These are phyloP conservation scores for Paramecium octaurelia DNA, from an alignment of 73 alveolate genomes.

Conservation along the genomic window DNA sequence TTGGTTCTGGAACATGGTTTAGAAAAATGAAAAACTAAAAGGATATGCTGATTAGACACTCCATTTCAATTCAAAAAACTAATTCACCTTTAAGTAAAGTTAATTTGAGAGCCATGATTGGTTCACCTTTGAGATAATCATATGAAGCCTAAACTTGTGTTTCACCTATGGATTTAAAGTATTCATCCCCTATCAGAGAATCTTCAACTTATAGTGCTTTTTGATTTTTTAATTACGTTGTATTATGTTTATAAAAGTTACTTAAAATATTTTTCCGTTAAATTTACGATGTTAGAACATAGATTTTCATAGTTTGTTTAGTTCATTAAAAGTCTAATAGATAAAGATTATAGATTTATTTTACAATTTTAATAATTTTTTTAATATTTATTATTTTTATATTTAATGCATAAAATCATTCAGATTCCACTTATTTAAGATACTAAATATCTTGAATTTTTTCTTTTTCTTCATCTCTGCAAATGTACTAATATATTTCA, in stretches of 20 bases:
- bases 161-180: neutral
- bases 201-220: neutral
- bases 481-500: neutral
- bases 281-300: too few species aligned
- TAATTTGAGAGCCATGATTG: neutral
- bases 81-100: neutral
- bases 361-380: too few species aligned
- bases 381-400: too few species aligned
- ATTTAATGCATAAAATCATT: neutral
- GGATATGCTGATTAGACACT: neutral
- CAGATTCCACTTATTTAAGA: neutral
- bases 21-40: neutral
- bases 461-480: neutral
- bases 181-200: neutral
- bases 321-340: neutral
- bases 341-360: neutral
- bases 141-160: neutral
- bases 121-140: neutral
- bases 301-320: neutral
- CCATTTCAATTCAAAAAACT: neutral
- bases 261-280: too few species aligned
- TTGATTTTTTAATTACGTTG: neutral
- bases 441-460: neutral
- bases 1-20: neutral
- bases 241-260: too few species aligned